phyloP scores from a whole-genome alignment of 768 basidiomycete genomes.

The Rhodotorula diobovata region DNA sequence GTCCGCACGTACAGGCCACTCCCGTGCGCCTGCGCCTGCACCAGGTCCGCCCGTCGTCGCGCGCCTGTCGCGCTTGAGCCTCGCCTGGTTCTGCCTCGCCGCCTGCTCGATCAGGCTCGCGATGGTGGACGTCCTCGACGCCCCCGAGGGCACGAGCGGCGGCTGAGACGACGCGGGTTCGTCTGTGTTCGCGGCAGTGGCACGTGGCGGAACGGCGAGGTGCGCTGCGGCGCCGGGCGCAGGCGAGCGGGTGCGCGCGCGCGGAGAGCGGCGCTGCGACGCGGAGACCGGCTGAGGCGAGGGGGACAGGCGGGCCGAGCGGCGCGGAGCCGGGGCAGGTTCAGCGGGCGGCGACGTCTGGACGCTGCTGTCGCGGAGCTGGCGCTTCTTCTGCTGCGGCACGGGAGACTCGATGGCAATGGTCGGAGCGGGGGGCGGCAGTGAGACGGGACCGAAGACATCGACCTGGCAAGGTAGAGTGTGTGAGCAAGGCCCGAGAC shows the following conservation, averaged over 20 bases:
- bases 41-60: background rate
- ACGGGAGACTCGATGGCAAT: background rate
- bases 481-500: no score
- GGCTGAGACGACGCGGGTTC: background rate
- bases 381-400: background rate
- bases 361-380: constrained; percentile 3
- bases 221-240: background rate
- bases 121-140: background rate
- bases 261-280: background rate
- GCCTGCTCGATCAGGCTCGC: background rate
- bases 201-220: background rate
- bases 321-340: background rate
- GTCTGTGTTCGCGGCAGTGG: background rate
- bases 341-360: background rate
- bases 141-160: background rate
- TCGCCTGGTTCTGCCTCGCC: background rate
- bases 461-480: no score
- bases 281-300: background rate
- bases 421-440: no score
- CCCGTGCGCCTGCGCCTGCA: no score
- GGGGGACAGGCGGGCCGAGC: background rate
- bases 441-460: no score
- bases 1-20: no score
- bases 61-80: background rate
- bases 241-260: background rate